Evolutionary conservation across 495 filamentous ascomycete genomes (phyloP).

Genomic region (Penicillium waksmanii): DNA sequence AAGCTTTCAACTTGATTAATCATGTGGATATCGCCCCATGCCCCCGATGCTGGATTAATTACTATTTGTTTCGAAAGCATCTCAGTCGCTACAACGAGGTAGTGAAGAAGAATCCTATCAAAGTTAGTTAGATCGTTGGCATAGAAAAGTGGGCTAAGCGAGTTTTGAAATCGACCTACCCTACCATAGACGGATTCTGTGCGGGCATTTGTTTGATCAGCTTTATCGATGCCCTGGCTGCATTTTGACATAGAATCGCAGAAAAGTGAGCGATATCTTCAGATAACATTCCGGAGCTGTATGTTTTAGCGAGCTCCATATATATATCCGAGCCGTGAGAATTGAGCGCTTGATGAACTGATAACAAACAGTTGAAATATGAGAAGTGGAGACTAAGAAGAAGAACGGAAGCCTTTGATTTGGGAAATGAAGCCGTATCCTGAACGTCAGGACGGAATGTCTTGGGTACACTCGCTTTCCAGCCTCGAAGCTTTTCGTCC

Average conservation of each 20-base stretch:
- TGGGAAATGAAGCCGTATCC: background rate
- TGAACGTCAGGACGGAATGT: background rate
- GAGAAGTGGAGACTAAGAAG: background rate
- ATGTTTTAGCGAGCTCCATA: background rate
- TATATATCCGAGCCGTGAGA: background rate
- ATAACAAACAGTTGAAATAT: constrained; percentile 1
- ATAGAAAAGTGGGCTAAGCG: background rate
- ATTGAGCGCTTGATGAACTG: background rate
- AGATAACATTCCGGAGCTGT: background rate
- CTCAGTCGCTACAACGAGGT: background rate
- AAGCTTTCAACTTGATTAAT: background rate
- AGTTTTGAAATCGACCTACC: background rate
- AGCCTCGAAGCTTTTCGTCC: background rate
- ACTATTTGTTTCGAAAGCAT: background rate
- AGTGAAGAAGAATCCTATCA: constrained; percentile 1
- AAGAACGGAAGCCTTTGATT: background rate
- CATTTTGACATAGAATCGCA: background rate
- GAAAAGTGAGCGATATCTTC: background rate
- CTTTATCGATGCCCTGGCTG: constrained; percentile 1
- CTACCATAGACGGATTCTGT: background rate
- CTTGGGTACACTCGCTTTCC: background rate
- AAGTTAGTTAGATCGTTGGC: background rate
- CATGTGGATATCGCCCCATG: background rate
- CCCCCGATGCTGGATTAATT: background rate
- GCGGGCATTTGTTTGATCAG: background rate